Base-by-base conservation (phyloP, 2,329 filamentous ascomycete species). In the Hypoxylon sp. region DNA sequence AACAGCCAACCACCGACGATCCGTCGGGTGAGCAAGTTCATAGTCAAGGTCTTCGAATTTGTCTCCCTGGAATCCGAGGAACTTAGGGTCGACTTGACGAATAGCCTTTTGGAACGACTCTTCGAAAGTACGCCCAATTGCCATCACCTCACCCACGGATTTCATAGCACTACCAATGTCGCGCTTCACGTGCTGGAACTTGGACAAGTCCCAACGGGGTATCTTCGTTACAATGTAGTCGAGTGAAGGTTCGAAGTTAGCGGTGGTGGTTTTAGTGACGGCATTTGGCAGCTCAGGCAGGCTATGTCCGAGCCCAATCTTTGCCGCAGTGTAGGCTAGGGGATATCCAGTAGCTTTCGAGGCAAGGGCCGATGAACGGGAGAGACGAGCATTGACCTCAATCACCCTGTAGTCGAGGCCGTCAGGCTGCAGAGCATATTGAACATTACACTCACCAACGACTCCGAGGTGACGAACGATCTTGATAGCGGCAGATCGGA, bases 151-250 rank as follows among this genome's bases (percentile, higher is more conserved):
- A 79, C 96, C 96, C 64, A 99, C 94, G 24, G 94, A 98, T 86
- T 98, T 99, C 96, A 99, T 99, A 69, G 95, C 92, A 78, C 93
- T 97, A 74, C 96, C 96, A 78, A 99, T 98, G 78, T 97, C 93
- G 68, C 96, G 92, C 86, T 97, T 97, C 72, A 99, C 96, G 77
- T 98, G 95, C 84, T 98, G 95, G 87, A 99, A 99, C 85, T 99
- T 99, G 86, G 93, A 90, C 78, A 99, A 82, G 86, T 99, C 96
- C 96, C 96, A 99, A 78, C 96, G 91, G 75, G 96, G 96, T 75
- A 99, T 98, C 87, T 99, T 99, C 75, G 94, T 97, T 73, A 99
- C 96, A 72, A 99, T 93, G 81, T 99, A 99, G 79, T 99, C 96
- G 72, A 99, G 85, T 69, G 93, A 97, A 57, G 96, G 96, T 82